Conservation (phyloP, 768 basidiomycete species). For the Dendrothele bispora region DNA sequence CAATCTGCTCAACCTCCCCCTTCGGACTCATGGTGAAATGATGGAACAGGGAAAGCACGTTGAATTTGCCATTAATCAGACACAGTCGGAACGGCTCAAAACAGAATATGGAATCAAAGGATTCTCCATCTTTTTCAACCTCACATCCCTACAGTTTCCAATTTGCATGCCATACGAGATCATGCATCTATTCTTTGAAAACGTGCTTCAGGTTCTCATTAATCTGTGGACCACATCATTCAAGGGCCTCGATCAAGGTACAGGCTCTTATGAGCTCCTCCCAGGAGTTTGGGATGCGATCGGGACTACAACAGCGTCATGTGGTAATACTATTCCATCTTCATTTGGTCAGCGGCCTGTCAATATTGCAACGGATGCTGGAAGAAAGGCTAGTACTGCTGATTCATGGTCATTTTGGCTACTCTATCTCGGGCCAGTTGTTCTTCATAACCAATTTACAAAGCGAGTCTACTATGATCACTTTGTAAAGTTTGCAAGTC, state of each 20-base stretch:
- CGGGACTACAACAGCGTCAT: not conserved
- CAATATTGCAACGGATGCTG: conserved; percentile 19
- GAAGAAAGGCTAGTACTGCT: conserved; percentile 17
- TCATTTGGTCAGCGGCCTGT: conserved; percentile 21
- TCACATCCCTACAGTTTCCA: conserved; percentile 35
- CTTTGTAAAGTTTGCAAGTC: conserved; percentile 25
- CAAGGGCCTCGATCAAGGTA: not conserved
- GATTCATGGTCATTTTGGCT: conserved; percentile 29
- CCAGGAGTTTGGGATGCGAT: not conserved
- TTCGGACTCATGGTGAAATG: conserved; percentile 18
- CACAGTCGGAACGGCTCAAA: conserved; percentile 12
- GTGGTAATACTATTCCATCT: not conserved
- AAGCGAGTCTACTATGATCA: conserved; percentile 26
- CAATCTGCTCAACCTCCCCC: conserved; percentile 22
- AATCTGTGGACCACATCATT: not conserved
- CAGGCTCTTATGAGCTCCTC: not conserved
- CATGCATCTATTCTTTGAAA: conserved; percentile 44
- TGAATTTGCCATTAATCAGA: not conserved
- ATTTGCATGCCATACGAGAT: conserved; percentile 43
- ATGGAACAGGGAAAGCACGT: conserved; percentile 7
- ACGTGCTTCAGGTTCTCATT: not conserved
- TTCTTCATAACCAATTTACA: conserved; percentile 20
- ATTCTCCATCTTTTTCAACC: conserved; percentile 27
- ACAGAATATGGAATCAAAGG: conserved; percentile 34
- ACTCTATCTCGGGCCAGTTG: conserved; percentile 23